A percentile compares a stretch with the other conserved stretches of the same genome.
Evolutionary conservation across 768 basidiomycete species (phyloP).

Genomic region (Tylopilus felleus): DNA sequence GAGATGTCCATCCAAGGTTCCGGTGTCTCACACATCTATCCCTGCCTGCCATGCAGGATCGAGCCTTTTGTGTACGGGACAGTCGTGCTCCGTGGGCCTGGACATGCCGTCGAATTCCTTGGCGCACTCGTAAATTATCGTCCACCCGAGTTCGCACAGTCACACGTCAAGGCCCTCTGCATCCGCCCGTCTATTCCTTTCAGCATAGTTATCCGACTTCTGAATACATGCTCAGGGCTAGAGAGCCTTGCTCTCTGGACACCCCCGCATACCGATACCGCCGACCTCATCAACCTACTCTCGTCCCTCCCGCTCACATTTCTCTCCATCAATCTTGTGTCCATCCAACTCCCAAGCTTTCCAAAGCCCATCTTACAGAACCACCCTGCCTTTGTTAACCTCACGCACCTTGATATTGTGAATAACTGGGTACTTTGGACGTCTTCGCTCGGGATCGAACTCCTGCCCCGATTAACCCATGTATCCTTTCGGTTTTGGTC

Average conservation of each 20-base stretch:
- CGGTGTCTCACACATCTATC: neutral
- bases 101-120: constrained; percentile 12
- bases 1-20: neutral
- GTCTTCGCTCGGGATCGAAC: constrained; percentile 17
- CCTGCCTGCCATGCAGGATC: constrained; percentile 9
- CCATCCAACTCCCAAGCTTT: neutral
- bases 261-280: neutral
- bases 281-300: neutral
- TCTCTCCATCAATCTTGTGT: constrained; percentile 15
- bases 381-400: constrained; percentile 10
- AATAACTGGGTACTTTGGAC: constrained; percentile 19
- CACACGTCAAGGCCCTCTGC: constrained; percentile 17
- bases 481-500: constrained; percentile 17
- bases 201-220: neutral
- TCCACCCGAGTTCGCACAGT: constrained; percentile 5
- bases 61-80: constrained; percentile 20
- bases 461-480: constrained; percentile 10
- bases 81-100: constrained; percentile 8
- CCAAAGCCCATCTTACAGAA: neutral
- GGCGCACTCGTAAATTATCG: constrained; percentile 2
- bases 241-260: constrained; percentile 19
- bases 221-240: constrained; percentile 10
- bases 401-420: constrained; percentile 22
- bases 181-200: constrained; percentile 12
- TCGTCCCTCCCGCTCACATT: constrained; percentile 12